Percentiles rank a stretch among this genome's conserved stretches.
These are phyloP conservation scores for Talaromyces proteolyticus DNA, from an alignment of 495 filamentous ascomycete species.

Conservation along the genomic window DNA sequence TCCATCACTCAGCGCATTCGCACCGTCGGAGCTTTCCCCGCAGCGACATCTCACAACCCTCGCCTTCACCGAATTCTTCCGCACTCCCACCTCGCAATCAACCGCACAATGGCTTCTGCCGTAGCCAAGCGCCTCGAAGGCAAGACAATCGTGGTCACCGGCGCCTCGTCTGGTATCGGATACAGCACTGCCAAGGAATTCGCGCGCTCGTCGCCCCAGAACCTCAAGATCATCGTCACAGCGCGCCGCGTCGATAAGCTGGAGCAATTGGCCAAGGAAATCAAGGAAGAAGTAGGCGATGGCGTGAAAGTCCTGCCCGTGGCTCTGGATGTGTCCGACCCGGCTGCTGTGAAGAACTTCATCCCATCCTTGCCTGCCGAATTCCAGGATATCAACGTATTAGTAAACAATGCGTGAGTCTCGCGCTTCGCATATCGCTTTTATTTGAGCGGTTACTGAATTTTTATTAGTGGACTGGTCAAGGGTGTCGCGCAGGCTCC, in stretches of 20 bases:
- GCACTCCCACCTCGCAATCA: not conserved
- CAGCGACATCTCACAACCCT: not conserved
- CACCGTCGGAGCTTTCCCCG: conserved; percentile 7
- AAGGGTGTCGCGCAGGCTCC: conserved; percentile 85
- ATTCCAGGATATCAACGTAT: conserved; percentile 79
- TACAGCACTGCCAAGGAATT: conserved; percentile 84
- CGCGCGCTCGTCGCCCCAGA: conserved; percentile 73
- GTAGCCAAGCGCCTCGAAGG: conserved; percentile 82
- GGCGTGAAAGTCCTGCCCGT: conserved; percentile 79
- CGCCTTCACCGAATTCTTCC: not conserved
- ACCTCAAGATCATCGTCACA: conserved; percentile 80
- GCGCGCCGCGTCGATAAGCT: conserved; percentile 77
- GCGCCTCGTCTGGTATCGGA: conserved; percentile 91
- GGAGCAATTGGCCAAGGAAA: conserved; percentile 69
- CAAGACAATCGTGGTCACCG: conserved; percentile 92
- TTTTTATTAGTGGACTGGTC: conserved; percentile 63
- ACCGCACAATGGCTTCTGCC: conserved; percentile 65
- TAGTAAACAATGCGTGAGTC: conserved; percentile 94
- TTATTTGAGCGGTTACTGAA: too few species aligned
- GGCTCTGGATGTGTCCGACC: conserved; percentile 80
- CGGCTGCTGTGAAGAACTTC: conserved; percentile 70
- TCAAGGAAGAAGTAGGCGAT: conserved; percentile 70
- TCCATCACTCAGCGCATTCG: not conserved
- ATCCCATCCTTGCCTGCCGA: conserved; percentile 69
- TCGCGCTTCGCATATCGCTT: too few species aligned